phyloP scores from a whole-genome alignment of 2,329 filamentous ascomycete species.

The Colletotrichum caudatum region DNA sequence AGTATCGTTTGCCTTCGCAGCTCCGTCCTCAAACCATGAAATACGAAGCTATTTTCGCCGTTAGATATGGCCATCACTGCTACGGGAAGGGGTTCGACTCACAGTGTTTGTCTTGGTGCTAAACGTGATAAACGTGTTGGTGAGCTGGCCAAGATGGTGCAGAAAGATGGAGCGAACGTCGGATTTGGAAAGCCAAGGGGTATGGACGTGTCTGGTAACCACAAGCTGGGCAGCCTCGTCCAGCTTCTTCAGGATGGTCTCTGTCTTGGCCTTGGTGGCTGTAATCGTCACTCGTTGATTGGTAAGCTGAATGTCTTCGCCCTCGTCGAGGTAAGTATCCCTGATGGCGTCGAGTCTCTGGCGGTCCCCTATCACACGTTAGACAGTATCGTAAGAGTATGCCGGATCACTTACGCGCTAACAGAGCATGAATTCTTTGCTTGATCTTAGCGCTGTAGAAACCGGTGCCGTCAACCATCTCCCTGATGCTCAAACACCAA shows the following conservation, averaged over 20 bases:
- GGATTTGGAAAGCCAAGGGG: constrained; percentile 45
- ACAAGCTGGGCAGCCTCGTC: constrained; percentile 24
- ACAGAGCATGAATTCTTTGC: constrained; percentile 6
- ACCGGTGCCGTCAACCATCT: constrained; percentile 59
- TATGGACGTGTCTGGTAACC: constrained; percentile 44
- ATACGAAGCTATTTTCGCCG: constrained; percentile 41
- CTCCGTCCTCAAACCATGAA: constrained; percentile 23
- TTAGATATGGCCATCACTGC: neutral
- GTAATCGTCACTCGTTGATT: constrained; percentile 50
- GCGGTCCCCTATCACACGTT: constrained; percentile 21
- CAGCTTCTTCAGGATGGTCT: constrained; percentile 50
- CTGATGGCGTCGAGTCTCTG: constrained; percentile 46
- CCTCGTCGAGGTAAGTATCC: constrained; percentile 29
- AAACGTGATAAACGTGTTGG: constrained; percentile 46
- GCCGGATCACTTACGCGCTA: constrained; percentile 29
- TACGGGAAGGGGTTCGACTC: neutral
- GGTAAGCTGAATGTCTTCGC: constrained; percentile 54
- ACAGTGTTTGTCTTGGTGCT: constrained; percentile 1
- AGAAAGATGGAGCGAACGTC: constrained; percentile 47
- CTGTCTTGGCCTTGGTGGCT: constrained; percentile 52
- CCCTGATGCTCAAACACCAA: constrained; percentile 64
- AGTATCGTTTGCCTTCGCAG: constrained; percentile 17
- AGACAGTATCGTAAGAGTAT: neutral
- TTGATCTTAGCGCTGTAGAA: constrained; percentile 54
- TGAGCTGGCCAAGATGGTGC: constrained; percentile 54